phyloP scores from a whole-genome alignment of 2,329 filamentous ascomycete genomes.

The Trichoderma sp. region DNA sequence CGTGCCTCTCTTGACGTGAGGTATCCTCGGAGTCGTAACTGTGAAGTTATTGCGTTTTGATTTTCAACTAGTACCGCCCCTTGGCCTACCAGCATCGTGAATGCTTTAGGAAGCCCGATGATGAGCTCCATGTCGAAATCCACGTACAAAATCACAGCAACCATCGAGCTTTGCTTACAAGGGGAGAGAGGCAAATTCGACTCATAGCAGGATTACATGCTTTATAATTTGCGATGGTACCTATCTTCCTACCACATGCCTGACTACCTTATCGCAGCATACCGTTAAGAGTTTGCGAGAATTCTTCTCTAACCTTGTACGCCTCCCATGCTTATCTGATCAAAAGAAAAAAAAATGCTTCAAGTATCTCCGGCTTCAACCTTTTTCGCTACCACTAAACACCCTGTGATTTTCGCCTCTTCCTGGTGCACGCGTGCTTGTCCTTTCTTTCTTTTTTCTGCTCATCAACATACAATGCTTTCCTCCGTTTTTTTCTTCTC shows the following conservation, averaged over 20 bases:
- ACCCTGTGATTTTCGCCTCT: not conserved
- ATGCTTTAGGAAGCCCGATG: too few species aligned
- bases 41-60: too few species aligned
- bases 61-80: too few species aligned
- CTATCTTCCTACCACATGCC: slow-evolving; percentile 5
- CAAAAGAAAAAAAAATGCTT: not conserved
- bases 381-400: not conserved
- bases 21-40: too few species aligned
- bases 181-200: too few species aligned
- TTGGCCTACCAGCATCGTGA: too few species aligned
- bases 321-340: slow-evolving; percentile 19
- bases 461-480: not conserved
- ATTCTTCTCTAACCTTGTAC: slow-evolving; percentile 18
- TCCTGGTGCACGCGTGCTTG: slow-evolving; percentile 6
- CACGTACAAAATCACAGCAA: too few species aligned
- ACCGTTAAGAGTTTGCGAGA: not conserved
- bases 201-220: not conserved
- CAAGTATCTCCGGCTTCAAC: not conserved
- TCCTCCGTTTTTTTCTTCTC: not conserved
- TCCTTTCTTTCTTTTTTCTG: not conserved
- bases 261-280: not conserved
- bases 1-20: too few species aligned
- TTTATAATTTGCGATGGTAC: not conserved
- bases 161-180: too few species aligned
- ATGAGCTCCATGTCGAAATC: too few species aligned